A percentile compares a stretch with the other conserved stretches of the same genome.
These are phyloP conservation scores for cucumber (Cucumis sativus) DNA, from an alignment of 306 rosid genomes.

Conservation along the genomic window DNA sequence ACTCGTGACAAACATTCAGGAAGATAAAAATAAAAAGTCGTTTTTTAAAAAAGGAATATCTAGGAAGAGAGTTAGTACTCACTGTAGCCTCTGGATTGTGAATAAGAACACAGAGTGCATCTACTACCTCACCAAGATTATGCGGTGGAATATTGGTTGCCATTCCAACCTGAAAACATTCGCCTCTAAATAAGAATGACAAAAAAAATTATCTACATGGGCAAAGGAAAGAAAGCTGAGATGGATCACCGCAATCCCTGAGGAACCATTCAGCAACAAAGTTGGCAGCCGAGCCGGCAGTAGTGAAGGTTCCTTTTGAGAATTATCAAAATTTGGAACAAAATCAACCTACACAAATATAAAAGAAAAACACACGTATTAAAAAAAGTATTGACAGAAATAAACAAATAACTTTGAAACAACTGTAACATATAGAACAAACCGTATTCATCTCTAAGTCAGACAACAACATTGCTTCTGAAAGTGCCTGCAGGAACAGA, in stretches of 20 bases:
- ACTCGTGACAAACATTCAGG: background rate
- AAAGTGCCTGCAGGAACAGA: conserved; percentile 46
- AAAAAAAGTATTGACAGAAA: background rate
- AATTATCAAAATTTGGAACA: conserved; percentile 81
- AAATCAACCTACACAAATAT: conserved; percentile 69
- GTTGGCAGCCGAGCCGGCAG: conserved; percentile 94
- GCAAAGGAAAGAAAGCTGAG: conserved; percentile 2
- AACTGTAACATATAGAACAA: conserved; percentile 19
- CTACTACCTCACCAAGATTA: conserved; percentile 92
- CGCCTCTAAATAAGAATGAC: conserved; percentile 12
- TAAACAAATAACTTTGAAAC: conserved; percentile 11
- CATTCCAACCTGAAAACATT: conserved; percentile 80
- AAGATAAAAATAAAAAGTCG: too few species aligned
- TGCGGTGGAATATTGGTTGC: conserved; percentile 99
- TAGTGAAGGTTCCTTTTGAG: conserved; percentile 86
- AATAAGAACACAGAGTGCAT: conserved; percentile 74
- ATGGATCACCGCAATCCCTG: conserved; percentile 88
- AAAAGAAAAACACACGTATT: background rate
- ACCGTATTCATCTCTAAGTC: conserved; percentile 86
- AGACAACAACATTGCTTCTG: conserved; percentile 81
- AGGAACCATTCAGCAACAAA: conserved; percentile 84
- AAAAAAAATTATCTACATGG: background rate
- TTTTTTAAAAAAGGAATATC: background rate
- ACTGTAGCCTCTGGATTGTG: conserved; percentile 95
- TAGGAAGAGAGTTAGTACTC: conserved; percentile 14